Evolutionary conservation across 2,329 filamentous ascomycete species (phyloP), one percentile per base, ranked within the genome.

Genomic region (Sphaceloma murrayae): DNA sequence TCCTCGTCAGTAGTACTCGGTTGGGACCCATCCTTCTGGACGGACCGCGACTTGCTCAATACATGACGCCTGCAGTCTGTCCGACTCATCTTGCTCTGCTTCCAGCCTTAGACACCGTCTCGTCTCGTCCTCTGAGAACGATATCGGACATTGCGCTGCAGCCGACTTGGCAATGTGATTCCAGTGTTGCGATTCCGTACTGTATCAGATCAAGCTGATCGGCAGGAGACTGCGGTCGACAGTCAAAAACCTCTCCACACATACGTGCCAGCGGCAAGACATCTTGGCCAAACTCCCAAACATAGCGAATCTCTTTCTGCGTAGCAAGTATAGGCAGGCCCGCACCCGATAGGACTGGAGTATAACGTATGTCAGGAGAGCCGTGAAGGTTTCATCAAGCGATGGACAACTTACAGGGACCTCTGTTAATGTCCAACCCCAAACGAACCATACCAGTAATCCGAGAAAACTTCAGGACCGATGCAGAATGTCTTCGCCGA

Each of bases 201-300:
- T 18, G 50, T 26, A 13, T 54, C 58, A 19, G 56, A 51, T 8
- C 61, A 47, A 36, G 52, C 40, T 33, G 54, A 52, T 13, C 48
- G 51, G 8, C 56, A 11, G 54, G 60, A 16, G 45, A 45, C 45
- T 57, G 53, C 36, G 56, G 58, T 43, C 58, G 29, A 30, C 59
- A 56, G 29, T 55, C 50, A 51, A 58, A 60, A 6, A 54, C 53
- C 40, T 62, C 59, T 50, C 58, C 51, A 5, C 45, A 50, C 22
- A 61, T 48, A 43, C 54, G 58, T 47, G 59, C 50, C 27, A 60
- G 58, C 3, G 59, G 58, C 17, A 58, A 51, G 24, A 59, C 53
- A 14, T 56, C 54, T 22, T 47, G 52, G 18, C 59, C 59, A 34
- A 54, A 56, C 11, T 50, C 49, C 19, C 17, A 51, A 27, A 63